Conservation (phyloP, 2,329 filamentous ascomycete genomes). For the Sporothrix dimorphospora region DNA sequence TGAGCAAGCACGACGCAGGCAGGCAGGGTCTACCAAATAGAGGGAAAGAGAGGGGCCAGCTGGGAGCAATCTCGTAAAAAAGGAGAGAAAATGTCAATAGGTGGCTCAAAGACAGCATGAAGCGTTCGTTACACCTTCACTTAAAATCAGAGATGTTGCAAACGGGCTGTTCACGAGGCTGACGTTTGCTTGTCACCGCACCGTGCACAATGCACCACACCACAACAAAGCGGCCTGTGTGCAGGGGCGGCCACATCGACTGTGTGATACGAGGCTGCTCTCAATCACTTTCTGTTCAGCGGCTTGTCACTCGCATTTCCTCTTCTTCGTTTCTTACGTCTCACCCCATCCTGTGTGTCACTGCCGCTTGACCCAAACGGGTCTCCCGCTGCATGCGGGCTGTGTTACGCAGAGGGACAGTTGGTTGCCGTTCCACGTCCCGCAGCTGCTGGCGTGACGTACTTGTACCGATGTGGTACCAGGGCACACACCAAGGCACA, state of each 20-base stretch:
- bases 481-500: constrained; percentile 10
- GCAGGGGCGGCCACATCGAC: background rate
- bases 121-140: background rate
- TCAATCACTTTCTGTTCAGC: background rate
- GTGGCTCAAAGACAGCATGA: too few species aligned
- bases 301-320: background rate
- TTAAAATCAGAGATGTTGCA: background rate
- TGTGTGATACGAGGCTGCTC: constrained; percentile 3
- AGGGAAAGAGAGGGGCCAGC: background rate
- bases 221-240: background rate
- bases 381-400: background rate
- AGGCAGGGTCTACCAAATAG: background rate
- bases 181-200: background rate
- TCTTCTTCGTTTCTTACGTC: too few species aligned
- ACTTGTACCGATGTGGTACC: background rate
- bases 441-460: background rate
- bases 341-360: too few species aligned
- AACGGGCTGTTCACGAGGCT: background rate
- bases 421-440: background rate
- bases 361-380: background rate
- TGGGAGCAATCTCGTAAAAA: background rate
- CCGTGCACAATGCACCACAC: background rate
- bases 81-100: background rate
- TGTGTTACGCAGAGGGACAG: background rate
- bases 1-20: background rate